Base-by-base conservation (phyloP, 1,139 yeast species). In the Scheffersomyces quercinus region DNA sequence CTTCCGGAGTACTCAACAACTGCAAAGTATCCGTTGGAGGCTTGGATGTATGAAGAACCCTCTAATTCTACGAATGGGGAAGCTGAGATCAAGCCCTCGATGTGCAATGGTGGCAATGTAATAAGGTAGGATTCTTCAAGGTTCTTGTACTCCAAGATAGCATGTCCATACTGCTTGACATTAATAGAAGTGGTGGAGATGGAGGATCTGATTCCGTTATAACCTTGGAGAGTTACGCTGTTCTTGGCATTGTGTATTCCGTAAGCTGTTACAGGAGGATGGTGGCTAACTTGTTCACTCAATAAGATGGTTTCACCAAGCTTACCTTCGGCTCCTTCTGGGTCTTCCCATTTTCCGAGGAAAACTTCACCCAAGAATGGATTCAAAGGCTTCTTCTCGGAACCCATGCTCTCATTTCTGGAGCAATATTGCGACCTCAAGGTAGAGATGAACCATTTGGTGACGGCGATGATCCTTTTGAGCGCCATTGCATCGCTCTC, bases 291-390 rank as follows among this genome's bases (percentile, higher is more conserved):
- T 67, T 93, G 98, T 65, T 93, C 98, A 46, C 91, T 82, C 43
- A 88, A 75, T 50, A 91, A 73, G 13, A 79, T 66, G 14, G 96
- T 86, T 50, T 85, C 91, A 29, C 95, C 95, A 10, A 78, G 65
- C 36, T 56, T 57, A 30, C 74, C 77, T 28, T 65, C 61, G 14
- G 76, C 58, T 39, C 64, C 64, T n/a, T 31, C 35, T 6, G 35
- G 15, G 52, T 81, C 84, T 14, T 70, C 73, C 95, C 97, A 89
- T 59, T 85, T 83, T 40, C 97, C 97, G 32, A 88, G 87, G 57
- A 90, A 93, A 37, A 89, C 75, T 67, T 91, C 98, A 43, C 98
- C 98, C 54, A 93, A 72, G 59, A 91, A 91, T 39, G 98, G 98
- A 64, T 91, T 91, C 61, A 93, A 74, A 4, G 97, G 98, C 67